These are phyloP conservation scores for Chrysopogon serrulatus DNA, from an alignment of 176 grass and related monocot genomes.

Conservation along the genomic window DNA sequence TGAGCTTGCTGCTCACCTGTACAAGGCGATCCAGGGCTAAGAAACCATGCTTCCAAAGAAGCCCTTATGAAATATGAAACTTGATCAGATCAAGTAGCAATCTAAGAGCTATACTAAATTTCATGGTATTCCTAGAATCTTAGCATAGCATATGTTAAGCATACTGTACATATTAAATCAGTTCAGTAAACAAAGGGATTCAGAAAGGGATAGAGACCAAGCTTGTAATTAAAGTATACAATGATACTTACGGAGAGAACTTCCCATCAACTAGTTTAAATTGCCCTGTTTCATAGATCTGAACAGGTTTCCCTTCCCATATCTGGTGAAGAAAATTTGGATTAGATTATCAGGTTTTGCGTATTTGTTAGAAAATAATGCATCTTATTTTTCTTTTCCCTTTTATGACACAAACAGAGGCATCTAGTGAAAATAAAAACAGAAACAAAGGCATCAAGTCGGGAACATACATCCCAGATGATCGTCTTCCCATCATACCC, in stretches of 20 bases:
- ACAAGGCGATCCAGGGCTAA: too few species aligned
- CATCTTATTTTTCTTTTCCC: not conserved
- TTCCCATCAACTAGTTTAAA: constrained; percentile 99
- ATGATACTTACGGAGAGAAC: constrained; percentile 92
- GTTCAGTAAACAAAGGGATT: constrained; percentile 13
- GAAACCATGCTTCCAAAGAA: not conserved
- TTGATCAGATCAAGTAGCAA: not conserved
- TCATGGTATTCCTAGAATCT: not conserved
- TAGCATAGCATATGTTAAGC: not conserved
- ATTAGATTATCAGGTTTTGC: constrained; percentile 32
- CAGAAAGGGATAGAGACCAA: not conserved
- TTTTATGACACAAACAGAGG: constrained; percentile 12
- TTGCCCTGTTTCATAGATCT: constrained; percentile 84
- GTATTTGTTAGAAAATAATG: constrained; percentile 27
- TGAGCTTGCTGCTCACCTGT: too few species aligned
- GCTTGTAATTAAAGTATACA: constrained; percentile 18
- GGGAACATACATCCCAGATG: constrained; percentile 97
- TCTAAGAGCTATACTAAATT: not conserved
- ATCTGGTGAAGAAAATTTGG: constrained; percentile 52
- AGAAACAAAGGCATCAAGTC: constrained; percentile 4
- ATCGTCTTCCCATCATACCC: constrained; percentile 98
- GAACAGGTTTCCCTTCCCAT: constrained; percentile 98
- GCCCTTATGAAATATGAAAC: not conserved
- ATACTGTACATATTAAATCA: not conserved
- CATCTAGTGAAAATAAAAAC: constrained; percentile 3